phyloP scores from a whole-genome alignment of 306 rosid genomes.

The Cicer chorassanicum region DNA sequence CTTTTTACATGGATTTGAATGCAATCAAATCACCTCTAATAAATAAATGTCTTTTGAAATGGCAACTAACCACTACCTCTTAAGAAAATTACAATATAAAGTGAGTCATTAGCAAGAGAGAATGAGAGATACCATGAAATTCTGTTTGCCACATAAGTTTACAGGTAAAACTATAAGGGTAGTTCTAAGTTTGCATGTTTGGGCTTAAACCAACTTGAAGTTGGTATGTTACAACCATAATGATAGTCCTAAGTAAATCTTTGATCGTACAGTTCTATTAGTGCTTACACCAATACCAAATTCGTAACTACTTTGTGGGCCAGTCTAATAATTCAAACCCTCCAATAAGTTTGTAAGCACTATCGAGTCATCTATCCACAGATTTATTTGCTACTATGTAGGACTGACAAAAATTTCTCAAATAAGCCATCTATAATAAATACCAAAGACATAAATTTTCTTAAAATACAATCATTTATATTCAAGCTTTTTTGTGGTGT shows the following conservation, averaged over 20 bases:
- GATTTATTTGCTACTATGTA: background rate
- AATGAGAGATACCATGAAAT: background rate
- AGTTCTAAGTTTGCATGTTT: background rate
- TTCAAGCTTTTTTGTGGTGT: background rate
- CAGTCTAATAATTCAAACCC: background rate
- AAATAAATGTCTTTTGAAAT: conserved; percentile 6
- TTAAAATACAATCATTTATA: background rate
- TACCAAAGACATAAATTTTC: background rate
- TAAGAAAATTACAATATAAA: background rate
- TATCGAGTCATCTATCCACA: background rate
- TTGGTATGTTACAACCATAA: background rate
- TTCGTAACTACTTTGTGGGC: background rate
- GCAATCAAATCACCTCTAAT: background rate
- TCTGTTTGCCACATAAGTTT: background rate
- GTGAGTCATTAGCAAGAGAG: background rate
- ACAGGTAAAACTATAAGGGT: background rate
- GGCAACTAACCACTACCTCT: conserved; percentile 3
- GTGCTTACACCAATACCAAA: background rate
- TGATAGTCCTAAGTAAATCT: background rate
- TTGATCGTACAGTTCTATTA: background rate
- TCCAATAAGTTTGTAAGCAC: background rate
- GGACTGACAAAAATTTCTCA: background rate
- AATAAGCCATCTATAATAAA: background rate
- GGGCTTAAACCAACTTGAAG: background rate
- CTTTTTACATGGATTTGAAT: background rate